phyloP scores from a whole-genome alignment of 1,284 basidiomycete species.

The Ceratorhiza oryzae-sativae region DNA sequence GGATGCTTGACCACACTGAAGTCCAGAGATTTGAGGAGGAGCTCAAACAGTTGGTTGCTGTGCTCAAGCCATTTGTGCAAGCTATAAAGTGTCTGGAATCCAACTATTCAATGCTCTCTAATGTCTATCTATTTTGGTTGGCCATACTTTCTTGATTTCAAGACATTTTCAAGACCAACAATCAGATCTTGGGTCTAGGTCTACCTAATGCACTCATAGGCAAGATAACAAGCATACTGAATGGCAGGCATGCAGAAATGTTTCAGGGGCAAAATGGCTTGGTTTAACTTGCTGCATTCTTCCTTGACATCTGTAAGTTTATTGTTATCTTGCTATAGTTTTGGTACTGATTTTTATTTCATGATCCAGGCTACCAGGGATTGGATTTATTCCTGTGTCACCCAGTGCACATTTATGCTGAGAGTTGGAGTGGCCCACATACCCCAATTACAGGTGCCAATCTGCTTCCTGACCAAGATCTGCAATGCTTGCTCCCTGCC shows the following conservation, averaged over 20 bases:
- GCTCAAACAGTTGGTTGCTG: conserved; percentile 20
- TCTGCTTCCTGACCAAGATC: conserved; percentile 13
- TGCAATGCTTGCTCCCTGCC: conserved; percentile 25
- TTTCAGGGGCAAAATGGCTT: conserved; percentile 9
- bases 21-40: background rate
- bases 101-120: conserved; percentile 23
- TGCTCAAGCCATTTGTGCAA: conserved; percentile 37
- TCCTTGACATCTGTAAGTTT: conserved; percentile 38
- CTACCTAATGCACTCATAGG: conserved; percentile 14
- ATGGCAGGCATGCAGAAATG: conserved; percentile 37
- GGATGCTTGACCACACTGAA: conserved; percentile 23
- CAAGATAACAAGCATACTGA: conserved; percentile 28
- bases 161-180: conserved; percentile 27
- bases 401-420: background rate
- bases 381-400: background rate
- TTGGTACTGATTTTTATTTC: background rate
- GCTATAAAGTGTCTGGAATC: conserved; percentile 40
- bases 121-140: conserved; percentile 41
- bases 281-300: conserved; percentile 34
- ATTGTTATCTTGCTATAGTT: background rate
- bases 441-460: background rate
- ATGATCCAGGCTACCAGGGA: background rate
- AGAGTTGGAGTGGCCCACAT: background rate
- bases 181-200: background rate
- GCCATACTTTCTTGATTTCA: conserved; percentile 23